A percentile compares a stretch with the other conserved stretches of the same genome.
phyloP scores from a whole-genome alignment of 163 green algal genomes.

The Volvox carteri region DNA sequence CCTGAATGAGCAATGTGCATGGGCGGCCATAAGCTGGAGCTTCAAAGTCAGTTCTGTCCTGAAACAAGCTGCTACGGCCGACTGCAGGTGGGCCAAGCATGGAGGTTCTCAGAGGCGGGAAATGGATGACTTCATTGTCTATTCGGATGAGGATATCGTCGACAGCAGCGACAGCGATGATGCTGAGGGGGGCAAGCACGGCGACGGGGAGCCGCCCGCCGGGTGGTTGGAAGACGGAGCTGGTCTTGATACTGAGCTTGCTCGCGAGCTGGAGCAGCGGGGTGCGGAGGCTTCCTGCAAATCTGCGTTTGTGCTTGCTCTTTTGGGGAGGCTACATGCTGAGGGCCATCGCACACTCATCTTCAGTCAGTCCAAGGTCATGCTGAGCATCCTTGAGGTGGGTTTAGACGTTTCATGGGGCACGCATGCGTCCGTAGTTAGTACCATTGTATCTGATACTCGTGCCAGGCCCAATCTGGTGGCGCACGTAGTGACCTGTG shows the following conservation, averaged over 20 bases:
- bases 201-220: not conserved
- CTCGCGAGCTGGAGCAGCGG: constrained; percentile 65
- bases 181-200: not conserved
- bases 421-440: no score
- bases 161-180: constrained; percentile 33
- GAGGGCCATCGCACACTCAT: constrained; percentile 92
- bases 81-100: constrained; percentile 54
- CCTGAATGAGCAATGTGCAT: no score
- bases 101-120: not conserved
- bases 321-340: constrained; percentile 71
- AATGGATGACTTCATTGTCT: constrained; percentile 54
- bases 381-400: constrained; percentile 95
- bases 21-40: no score
- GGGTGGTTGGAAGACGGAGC: constrained; percentile 15
- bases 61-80: not conserved
- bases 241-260: constrained; percentile 60
- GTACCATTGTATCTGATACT: no score
- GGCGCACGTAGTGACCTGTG: no score
- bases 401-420: no score
- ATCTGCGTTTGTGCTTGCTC: constrained; percentile 78
- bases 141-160: constrained; percentile 47
- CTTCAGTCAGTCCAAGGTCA: constrained; percentile 85
- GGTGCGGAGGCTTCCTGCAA: constrained; percentile 86
- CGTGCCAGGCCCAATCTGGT: no score
- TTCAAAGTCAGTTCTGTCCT: no score